A percentile compares a stretch with the other conserved stretches of the same genome.
Evolutionary conservation across 2,329 filamentous ascomycete species (phyloP).

Genomic region (Nemania serpens): DNA sequence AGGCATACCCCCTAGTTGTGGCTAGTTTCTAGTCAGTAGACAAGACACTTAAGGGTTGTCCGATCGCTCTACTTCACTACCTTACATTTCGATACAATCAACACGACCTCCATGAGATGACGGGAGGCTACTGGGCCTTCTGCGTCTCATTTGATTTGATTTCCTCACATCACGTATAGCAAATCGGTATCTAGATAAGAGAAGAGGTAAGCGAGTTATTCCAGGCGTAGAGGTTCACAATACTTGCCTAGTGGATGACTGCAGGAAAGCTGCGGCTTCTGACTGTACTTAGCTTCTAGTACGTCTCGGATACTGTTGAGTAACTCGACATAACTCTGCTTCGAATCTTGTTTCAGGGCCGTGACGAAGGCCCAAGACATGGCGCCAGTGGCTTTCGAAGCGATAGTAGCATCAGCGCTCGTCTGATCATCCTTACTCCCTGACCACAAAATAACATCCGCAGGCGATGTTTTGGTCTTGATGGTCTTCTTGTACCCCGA

Average conservation of each 20-base stretch:
- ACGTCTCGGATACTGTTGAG: conserved; percentile 97
- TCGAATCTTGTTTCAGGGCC: conserved; percentile 92
- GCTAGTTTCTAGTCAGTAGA: too few relatives aligned
- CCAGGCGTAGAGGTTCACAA: conserved; percentile 4
- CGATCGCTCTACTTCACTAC: too few relatives aligned
- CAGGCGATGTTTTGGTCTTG: conserved; percentile 89
- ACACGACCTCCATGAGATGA: too few relatives aligned
- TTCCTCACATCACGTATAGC: conserved; percentile 67
- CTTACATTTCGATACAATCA: too few relatives aligned
- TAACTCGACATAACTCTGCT: conserved; percentile 96
- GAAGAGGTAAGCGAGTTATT: conserved; percentile 28
- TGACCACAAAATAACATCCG: conserved; percentile 97
- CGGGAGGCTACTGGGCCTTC: too few relatives aligned
- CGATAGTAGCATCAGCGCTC: conserved; percentile 91
- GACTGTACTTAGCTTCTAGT: conserved; percentile 81
- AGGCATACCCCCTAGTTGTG: too few relatives aligned
- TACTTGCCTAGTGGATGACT: conserved; percentile 90
- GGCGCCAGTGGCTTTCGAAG: conserved; percentile 87
- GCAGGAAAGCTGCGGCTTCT: conserved; percentile 96
- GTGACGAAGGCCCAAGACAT: conserved; percentile 99
- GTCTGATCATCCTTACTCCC: conserved; percentile 97
- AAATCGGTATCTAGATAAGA: conserved; percentile 60
- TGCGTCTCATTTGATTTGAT: too few relatives aligned
- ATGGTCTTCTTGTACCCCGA: conserved; percentile 80
- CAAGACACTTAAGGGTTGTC: too few relatives aligned